These are phyloP conservation scores for Populus deltoides DNA, from an alignment of 345 rosid genomes.

Conservation along the genomic window DNA sequence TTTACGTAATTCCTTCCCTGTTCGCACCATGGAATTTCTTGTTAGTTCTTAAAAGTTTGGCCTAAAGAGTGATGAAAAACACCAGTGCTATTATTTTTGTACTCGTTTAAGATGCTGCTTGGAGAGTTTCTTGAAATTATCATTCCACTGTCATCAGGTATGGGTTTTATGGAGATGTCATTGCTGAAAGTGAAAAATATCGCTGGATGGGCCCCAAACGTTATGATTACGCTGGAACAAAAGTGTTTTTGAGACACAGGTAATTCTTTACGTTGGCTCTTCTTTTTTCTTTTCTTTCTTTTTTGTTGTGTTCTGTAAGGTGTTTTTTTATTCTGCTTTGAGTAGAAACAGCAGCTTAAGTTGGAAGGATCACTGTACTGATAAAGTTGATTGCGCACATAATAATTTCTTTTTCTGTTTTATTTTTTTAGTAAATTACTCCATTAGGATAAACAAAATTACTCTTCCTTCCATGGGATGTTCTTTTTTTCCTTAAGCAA, in stretches of 20 bases:
- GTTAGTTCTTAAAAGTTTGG: background rate
- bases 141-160: constrained; percentile 43
- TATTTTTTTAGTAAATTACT: background rate
- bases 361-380: background rate
- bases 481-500: too few species aligned
- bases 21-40: background rate
- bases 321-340: too few species aligned
- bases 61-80: background rate
- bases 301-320: background rate
- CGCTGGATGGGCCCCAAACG: constrained; percentile 99
- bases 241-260: constrained; percentile 87
- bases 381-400: background rate
- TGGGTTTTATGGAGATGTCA: constrained; percentile 96
- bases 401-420: background rate
- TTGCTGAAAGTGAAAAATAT: constrained; percentile 85
- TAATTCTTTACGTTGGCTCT: constrained; percentile 19
- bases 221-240: constrained; percentile 92
- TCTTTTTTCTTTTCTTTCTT: background rate
- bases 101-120: background rate
- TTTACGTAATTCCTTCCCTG: background rate
- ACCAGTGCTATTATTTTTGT: background rate
- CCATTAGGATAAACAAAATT: too few species aligned
- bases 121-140: constrained; percentile 7
- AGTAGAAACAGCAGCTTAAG: background rate
- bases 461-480: too few species aligned